These are phyloP conservation scores for Penicillium brasilianum DNA, from an alignment of 2,329 filamentous ascomycete genomes.

Conservation along the genomic window DNA sequence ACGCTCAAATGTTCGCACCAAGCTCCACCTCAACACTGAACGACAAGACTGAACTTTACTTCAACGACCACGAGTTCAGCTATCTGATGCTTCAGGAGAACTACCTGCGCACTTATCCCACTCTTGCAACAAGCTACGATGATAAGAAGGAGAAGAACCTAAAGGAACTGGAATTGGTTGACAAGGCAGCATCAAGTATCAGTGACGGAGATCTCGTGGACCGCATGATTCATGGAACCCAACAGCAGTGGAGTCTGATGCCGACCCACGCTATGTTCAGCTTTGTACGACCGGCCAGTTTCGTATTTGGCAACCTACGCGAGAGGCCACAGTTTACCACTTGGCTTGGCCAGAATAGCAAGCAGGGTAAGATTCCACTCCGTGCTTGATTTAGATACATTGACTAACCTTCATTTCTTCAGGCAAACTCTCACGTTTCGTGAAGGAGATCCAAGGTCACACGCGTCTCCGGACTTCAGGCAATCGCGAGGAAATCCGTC, in stretches of 20 bases:
- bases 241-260: slow-evolving; percentile 99
- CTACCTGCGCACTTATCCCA: slow-evolving; percentile 83
- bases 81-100: slow-evolving; percentile 98
- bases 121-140: slow-evolving; percentile 64
- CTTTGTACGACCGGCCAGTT: slow-evolving; percentile 89
- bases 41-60: slow-evolving; percentile 98
- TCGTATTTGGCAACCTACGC: slow-evolving; percentile 76
- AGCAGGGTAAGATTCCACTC: slow-evolving; percentile 62
- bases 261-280: slow-evolving; percentile 94
- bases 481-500: slow-evolving; percentile 89
- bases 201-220: slow-evolving; percentile 96
- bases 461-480: slow-evolving; percentile 91
- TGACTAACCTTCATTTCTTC: slow-evolving; percentile 6
- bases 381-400: background rate
- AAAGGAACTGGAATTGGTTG: slow-evolving; percentile 83
- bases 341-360: slow-evolving; percentile 97
- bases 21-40: slow-evolving; percentile 87
- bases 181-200: slow-evolving; percentile 91
- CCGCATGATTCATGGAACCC: slow-evolving; percentile 96
- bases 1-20: slow-evolving; percentile 80
- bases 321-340: slow-evolving; percentile 76
- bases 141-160: slow-evolving; percentile 73
- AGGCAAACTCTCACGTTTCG: slow-evolving; percentile 72
- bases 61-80: slow-evolving; percentile 98
- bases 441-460: slow-evolving; percentile 95